Conservation (phyloP, 768 basidiomycete species). For the Tylopilus rubrobrunneus region DNA sequence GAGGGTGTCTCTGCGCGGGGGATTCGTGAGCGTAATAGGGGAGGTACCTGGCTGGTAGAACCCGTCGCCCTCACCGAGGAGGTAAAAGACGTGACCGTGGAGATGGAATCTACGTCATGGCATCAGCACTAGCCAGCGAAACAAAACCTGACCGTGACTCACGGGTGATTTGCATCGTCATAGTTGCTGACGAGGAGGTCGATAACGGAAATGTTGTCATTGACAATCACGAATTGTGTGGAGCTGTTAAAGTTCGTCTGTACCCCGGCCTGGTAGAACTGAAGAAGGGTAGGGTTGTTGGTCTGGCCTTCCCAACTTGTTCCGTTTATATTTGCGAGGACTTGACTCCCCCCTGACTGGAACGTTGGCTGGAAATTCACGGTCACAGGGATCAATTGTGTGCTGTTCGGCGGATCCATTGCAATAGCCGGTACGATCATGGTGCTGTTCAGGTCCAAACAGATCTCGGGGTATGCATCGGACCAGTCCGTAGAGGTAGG, state of each 20-base stretch:
- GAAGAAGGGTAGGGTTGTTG: slow-evolving; percentile 27
- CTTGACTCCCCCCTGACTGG: slow-evolving; percentile 24
- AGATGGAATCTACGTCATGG: slow-evolving; percentile 30
- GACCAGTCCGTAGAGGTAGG: slow-evolving; percentile 28
- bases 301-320: slow-evolving; percentile 26
- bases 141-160: neutral
- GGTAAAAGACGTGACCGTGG: slow-evolving; percentile 35
- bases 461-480: slow-evolving; percentile 20
- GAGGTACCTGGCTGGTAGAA: slow-evolving; percentile 27
- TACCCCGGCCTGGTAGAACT: slow-evolving; percentile 22
- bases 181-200: slow-evolving; percentile 22
- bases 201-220: slow-evolving; percentile 26
- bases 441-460: slow-evolving; percentile 27
- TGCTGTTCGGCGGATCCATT: slow-evolving; percentile 28
- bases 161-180: slow-evolving; percentile 32
- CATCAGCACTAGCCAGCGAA: neutral
- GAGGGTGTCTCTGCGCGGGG: slow-evolving; percentile 40
- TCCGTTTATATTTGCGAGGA: slow-evolving; percentile 23
- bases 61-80: slow-evolving; percentile 36
- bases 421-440: slow-evolving; percentile 27
- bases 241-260: slow-evolving; percentile 25
- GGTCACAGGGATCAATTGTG: slow-evolving; percentile 8
- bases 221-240: slow-evolving; percentile 23
- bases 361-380: slow-evolving; percentile 20
- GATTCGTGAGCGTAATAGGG: slow-evolving; percentile 32